Evolutionary conservation across 768 basidiomycete genomes (phyloP).

Genomic region (Psilocybe sp.): DNA sequence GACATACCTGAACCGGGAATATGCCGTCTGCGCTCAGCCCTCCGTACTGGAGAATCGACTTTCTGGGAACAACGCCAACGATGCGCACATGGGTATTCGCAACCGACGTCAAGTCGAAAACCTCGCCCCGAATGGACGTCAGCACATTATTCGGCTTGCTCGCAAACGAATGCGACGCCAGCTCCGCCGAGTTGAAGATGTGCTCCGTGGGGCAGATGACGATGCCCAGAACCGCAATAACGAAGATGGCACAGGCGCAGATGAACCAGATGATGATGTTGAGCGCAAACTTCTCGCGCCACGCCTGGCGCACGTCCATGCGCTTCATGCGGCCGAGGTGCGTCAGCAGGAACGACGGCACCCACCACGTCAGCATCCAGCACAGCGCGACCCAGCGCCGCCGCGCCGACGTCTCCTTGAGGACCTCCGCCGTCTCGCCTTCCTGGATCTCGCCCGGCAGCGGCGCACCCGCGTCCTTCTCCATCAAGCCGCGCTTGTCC

Average conservation of each 20-base stretch:
- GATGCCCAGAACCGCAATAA: conserved; percentile 83
- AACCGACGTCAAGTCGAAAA: conserved; percentile 80
- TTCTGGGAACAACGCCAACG: conserved; percentile 71
- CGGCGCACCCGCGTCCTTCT: conserved; percentile 60
- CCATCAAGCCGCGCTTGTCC: conserved; percentile 67
- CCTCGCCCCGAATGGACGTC: conserved; percentile 87
- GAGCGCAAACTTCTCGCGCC: conserved; percentile 95
- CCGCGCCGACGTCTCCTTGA: conserved; percentile 79
- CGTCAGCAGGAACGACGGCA: conserved; percentile 68
- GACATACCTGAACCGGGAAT: conserved; percentile 89
- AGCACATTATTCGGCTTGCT: conserved; percentile 73
- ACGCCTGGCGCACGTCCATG: conserved; percentile 89
- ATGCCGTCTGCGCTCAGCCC: conserved; percentile 70
- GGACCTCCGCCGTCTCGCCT: conserved; percentile 82
- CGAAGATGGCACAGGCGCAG: conserved; percentile 86
- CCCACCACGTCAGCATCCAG: conserved; percentile 91
- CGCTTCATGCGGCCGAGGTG: conserved; percentile 92
- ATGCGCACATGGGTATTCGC: conserved; percentile 64
- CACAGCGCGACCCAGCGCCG: conserved; percentile 85
- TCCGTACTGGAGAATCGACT: conserved; percentile 80
- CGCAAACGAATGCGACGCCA: conserved; percentile 65
- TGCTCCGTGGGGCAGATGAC: conserved; percentile 95
- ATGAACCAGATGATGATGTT: conserved; percentile 96
- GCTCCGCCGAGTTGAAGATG: conserved; percentile 78
- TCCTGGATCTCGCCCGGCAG: conserved; percentile 84